Conservation (phyloP, 345 rosid species). For the Pistacia vera region DNA sequence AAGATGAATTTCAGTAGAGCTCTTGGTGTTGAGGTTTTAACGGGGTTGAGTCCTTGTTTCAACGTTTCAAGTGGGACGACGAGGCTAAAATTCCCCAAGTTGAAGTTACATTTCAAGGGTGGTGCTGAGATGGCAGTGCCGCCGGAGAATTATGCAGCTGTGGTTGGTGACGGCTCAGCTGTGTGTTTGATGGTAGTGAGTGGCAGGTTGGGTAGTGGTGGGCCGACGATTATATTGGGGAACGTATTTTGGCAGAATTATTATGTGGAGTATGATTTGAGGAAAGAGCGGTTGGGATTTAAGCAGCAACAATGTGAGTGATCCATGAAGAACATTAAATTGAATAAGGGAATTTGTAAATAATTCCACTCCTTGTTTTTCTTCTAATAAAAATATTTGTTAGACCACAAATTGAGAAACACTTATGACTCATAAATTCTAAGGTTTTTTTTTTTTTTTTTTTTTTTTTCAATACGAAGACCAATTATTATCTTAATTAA, state of each 20-base stretch:
- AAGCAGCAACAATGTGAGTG: slow-evolving; percentile 28
- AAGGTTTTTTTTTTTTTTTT: too few species aligned
- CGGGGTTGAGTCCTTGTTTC: slow-evolving; percentile 37
- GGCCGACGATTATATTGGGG: slow-evolving; percentile 44
- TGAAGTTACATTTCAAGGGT: slow-evolving; percentile 42
- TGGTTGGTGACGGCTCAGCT: slow-evolving; percentile 20
- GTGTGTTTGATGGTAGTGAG: slow-evolving; percentile 40
- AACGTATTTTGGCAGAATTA: slow-evolving; percentile 43
- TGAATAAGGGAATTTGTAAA: not conserved
- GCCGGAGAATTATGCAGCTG: slow-evolving; percentile 30
- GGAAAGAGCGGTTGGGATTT: slow-evolving; percentile 42
- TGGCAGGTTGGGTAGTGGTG: slow-evolving; percentile 18
- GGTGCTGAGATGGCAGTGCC: slow-evolving; percentile 42
- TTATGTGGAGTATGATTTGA: slow-evolving; percentile 46
- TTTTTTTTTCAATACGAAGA: too few species aligned
- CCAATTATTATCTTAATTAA: too few species aligned
- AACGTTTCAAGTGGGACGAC: not conserved
- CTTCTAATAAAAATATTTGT: too few species aligned
- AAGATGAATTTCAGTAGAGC: slow-evolving; percentile 27
- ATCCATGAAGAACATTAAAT: not conserved
- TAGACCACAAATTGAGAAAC: too few species aligned
- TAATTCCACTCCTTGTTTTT: too few species aligned
- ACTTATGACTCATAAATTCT: too few species aligned
- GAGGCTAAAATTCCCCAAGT: slow-evolving; percentile 26
- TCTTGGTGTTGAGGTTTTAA: slow-evolving; percentile 21